These are phyloP conservation scores for Trametes gibbosa DNA, from an alignment of 768 basidiomycete genomes.

Conservation along the genomic window DNA sequence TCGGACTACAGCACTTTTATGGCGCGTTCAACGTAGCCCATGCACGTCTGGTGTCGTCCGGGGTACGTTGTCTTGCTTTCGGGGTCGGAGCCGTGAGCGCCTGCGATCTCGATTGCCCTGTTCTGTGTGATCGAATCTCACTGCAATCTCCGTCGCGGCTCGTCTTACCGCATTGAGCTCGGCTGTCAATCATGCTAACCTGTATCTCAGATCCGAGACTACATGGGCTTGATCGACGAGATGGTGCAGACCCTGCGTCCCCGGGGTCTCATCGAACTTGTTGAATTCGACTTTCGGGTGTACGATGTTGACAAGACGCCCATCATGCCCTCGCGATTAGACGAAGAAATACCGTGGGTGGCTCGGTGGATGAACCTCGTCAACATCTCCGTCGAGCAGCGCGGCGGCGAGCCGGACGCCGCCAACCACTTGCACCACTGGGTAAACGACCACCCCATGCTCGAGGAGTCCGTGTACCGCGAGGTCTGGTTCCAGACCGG, in stretches of 20 bases:
- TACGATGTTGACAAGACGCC: constrained; percentile 51
- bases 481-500: constrained; percentile 65
- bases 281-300: constrained; percentile 69
- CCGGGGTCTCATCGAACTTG: constrained; percentile 61
- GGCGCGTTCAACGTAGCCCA: constrained; percentile 77
- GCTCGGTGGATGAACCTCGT: constrained; percentile 60
- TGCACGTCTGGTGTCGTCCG: constrained; percentile 66
- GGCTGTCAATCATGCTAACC: constrained; percentile 6
- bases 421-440: constrained; percentile 54
- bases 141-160: constrained; percentile 21
- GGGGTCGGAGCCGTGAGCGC: constrained; percentile 12
- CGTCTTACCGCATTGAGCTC: constrained; percentile 9
- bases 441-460: constrained; percentile 50
- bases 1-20: constrained; percentile 80
- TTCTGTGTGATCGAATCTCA: constrained; percentile 7
- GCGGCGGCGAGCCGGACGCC: constrained; percentile 65
- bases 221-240: constrained; percentile 59
- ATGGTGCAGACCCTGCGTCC: constrained; percentile 66
- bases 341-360: constrained; percentile 49
- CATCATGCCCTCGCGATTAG: constrained; percentile 37
- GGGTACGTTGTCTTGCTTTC: constrained; percentile 45
- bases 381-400: constrained; percentile 48
- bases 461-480: constrained; percentile 56
- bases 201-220: constrained; percentile 62
- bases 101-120: constrained; percentile 4